A percentile compares a stretch with the other conserved stretches of the same genome.
Conservation (phyloP, 331 rosid genomes). For the Erythrophleum ivorense region DNA sequence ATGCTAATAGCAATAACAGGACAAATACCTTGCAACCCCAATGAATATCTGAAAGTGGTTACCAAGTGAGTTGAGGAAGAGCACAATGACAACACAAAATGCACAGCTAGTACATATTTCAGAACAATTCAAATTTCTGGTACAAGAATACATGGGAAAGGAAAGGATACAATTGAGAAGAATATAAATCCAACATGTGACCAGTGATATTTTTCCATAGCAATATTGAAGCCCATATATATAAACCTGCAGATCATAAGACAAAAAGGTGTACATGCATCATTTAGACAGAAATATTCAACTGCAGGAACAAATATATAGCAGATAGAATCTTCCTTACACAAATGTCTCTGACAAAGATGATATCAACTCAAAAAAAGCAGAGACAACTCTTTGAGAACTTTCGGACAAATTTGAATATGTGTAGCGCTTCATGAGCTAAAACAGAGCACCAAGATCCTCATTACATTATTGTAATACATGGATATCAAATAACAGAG, state of each 20-base stretch:
- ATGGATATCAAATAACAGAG: slow-evolving; percentile 21
- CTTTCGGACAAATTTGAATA: slow-evolving; percentile 86
- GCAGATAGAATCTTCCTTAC: slow-evolving; percentile 57
- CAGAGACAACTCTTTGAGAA: slow-evolving; percentile 84
- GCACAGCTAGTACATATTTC: slow-evolving; percentile 31
- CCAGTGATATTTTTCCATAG: slow-evolving; percentile 96
- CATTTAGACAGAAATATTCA: slow-evolving; percentile 28
- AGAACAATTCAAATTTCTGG: slow-evolving; percentile 26
- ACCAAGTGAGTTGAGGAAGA: slow-evolving; percentile 63
- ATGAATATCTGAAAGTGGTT: slow-evolving; percentile 73
- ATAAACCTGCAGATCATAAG: slow-evolving; percentile 70
- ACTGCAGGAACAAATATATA: slow-evolving; percentile 27
- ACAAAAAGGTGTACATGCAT: slow-evolving; percentile 31
- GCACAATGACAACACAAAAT: slow-evolving; percentile 21
- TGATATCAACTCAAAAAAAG: slow-evolving; percentile 91
- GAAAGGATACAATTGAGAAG: slow-evolving; percentile 94
- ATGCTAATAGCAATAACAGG: slow-evolving; percentile 33
- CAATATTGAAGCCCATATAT: slow-evolving; percentile 97
- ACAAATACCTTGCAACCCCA: slow-evolving; percentile 79
- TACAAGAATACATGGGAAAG: not conserved
- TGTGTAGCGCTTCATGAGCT: slow-evolving; percentile 97
- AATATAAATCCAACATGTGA: slow-evolving; percentile 96
- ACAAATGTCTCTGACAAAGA: slow-evolving; percentile 94
- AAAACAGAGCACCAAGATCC: slow-evolving; percentile 42
- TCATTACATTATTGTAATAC: slow-evolving; percentile 21